A percentile compares a stretch with the other conserved stretches of the same genome.
These are phyloP conservation scores for Elsinoe necatrix DNA, from an alignment of 2,329 filamentous ascomycete genomes.

Conservation along the genomic window DNA sequence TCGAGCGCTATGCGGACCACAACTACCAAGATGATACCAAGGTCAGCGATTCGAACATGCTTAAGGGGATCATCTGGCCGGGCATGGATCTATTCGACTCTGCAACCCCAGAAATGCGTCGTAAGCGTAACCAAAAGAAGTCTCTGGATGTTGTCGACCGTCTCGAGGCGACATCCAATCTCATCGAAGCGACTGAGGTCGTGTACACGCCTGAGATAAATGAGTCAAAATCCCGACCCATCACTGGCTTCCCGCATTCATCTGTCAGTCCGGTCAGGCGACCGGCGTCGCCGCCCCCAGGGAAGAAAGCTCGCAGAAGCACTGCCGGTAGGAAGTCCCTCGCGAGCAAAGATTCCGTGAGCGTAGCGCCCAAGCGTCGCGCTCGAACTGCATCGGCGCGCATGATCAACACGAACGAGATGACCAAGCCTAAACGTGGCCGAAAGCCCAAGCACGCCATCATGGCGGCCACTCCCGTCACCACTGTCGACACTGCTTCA, in stretches of 20 bases:
- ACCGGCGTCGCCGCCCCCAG: slow-evolving; percentile 24
- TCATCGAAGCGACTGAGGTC: slow-evolving; percentile 55
- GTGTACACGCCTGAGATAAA: slow-evolving; percentile 47
- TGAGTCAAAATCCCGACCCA: slow-evolving; percentile 36
- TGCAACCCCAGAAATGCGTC: slow-evolving; percentile 62
- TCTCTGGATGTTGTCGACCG: slow-evolving; percentile 59
- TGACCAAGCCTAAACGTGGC: slow-evolving; percentile 17
- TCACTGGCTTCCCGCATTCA: slow-evolving; percentile 38
- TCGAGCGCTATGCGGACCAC: slow-evolving; percentile 24
- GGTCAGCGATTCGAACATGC: slow-evolving; percentile 29
- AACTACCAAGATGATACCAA: slow-evolving; percentile 32
- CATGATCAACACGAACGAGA: slow-evolving; percentile 28
- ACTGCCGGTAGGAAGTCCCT: slow-evolving; percentile 22
- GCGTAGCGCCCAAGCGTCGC: slow-evolving; percentile 17
- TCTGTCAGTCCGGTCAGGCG: slow-evolving; percentile 29
- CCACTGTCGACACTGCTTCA: background rate
- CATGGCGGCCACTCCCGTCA: slow-evolving; percentile 12
- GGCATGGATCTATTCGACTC: slow-evolving; percentile 79
- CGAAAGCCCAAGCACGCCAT: background rate
- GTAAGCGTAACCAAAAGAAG: slow-evolving; percentile 71
- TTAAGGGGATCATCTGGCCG: slow-evolving; percentile 67
- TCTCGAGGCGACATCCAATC: slow-evolving; percentile 56
- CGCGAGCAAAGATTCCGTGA: slow-evolving; percentile 25
- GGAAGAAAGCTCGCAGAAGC: slow-evolving; percentile 23
- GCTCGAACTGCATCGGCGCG: slow-evolving; percentile 15